Evolutionary conservation across 2,329 filamentous ascomycete species (phyloP).

Genomic region (Colletotrichum sp.): DNA sequence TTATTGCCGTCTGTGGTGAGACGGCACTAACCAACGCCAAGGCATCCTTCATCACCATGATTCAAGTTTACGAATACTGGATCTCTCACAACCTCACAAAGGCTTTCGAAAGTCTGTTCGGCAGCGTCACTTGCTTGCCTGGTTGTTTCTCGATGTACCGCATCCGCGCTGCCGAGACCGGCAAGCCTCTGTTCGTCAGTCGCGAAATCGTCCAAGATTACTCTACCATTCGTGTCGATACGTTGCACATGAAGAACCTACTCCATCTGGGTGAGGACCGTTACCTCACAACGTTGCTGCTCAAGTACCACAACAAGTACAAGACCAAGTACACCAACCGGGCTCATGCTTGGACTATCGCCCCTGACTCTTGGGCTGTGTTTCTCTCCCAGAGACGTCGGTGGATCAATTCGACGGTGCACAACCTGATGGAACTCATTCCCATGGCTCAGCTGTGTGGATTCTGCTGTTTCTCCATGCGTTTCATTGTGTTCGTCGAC

Average conservation of each 20-base stretch:
- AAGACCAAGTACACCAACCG: conserved; percentile 97
- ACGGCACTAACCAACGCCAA: conserved; percentile 93
- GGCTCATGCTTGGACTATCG: conserved; percentile 96
- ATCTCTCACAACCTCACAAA: conserved; percentile 98
- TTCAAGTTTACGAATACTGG: conserved; percentile 99
- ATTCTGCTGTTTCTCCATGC: conserved; percentile 99
- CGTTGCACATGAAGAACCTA: conserved; percentile 98
- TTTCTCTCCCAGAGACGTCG: conserved; percentile 98
- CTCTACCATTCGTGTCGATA: conserved; percentile 93
- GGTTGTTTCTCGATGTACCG: conserved; percentile 99
- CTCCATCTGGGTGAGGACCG: conserved; percentile 97
- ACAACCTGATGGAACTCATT: conserved; percentile 96
- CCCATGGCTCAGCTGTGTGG: conserved; percentile 93
- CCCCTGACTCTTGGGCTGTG: conserved; percentile 90
- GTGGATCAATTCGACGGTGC: conserved; percentile 99
- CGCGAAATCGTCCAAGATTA: conserved; percentile 89
- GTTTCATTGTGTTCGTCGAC: conserved; percentile 95
- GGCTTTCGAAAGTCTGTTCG: conserved; percentile 96
- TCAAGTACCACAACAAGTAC: conserved; percentile 91
- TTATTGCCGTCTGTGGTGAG: conserved; percentile 96
- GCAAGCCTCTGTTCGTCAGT: conserved; percentile 96
- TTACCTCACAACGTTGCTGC: conserved; percentile 90
- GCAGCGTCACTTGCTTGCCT: conserved; percentile 94
- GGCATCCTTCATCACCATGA: conserved; percentile 95
- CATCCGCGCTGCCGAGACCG: conserved; percentile 90